Percentiles rank a stretch among this genome's conserved stretches.
Conservation (phyloP, 1,284 basidiomycete species). For the Austropuccinia psidii region DNA sequence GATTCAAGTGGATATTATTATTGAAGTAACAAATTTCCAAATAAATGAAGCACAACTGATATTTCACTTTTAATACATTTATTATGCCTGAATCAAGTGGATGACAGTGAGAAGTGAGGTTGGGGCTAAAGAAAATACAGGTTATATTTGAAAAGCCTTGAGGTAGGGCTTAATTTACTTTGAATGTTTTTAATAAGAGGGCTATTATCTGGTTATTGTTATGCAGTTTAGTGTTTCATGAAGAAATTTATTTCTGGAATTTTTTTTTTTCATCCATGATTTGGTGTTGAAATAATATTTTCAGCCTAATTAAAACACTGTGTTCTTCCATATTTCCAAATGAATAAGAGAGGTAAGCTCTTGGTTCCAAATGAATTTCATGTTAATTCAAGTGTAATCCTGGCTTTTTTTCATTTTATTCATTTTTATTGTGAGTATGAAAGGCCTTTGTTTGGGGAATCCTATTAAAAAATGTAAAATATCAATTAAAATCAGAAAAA, state of each 20-base stretch:
- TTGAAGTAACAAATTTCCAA: too few species aligned
- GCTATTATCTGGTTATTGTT: not conserved
- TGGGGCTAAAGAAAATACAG: not conserved
- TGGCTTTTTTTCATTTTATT: not conserved
- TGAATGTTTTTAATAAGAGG: not conserved
- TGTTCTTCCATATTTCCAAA: not conserved
- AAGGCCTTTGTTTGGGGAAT: not conserved
- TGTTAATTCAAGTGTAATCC: not conserved
- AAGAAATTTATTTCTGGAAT: not conserved
- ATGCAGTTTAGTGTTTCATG: too few species aligned
- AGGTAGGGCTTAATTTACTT: not conserved
- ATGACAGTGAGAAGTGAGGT: too few species aligned
- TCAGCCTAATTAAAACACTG: not conserved
- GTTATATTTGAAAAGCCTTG: not conserved
- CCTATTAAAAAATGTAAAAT: not conserved
- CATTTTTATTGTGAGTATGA: not conserved
- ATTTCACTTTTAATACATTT: not conserved
- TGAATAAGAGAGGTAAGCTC: not conserved
- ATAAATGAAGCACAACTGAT: too few species aligned
- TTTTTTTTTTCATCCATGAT: too few species aligned
- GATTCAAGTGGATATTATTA: too few species aligned
- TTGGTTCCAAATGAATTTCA: not conserved
- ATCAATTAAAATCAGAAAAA: too few species aligned
- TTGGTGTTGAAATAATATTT: not conserved
- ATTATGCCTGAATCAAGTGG: too few species aligned